A percentile compares a stretch with the other conserved stretches of the same genome.
phyloP scores from a whole-genome alignment of 2,329 filamentous ascomycete genomes.

The Aspergillus unguis region DNA sequence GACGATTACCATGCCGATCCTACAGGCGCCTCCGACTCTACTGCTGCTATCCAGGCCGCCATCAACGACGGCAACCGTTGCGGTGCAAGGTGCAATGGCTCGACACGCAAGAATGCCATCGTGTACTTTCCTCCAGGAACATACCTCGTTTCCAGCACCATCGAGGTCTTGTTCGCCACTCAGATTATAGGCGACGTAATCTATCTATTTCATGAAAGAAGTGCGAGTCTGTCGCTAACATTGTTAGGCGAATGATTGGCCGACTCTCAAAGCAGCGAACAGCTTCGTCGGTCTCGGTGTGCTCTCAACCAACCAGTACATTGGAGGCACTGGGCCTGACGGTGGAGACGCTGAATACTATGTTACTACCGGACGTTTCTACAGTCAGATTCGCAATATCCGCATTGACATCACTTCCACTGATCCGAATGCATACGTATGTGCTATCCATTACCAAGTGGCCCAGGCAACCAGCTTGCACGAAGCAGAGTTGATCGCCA shows the following conservation, averaged over 20 bases:
- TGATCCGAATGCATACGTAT: slow-evolving; percentile 38
- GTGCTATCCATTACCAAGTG: slow-evolving; percentile 71
- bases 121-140: slow-evolving; percentile 47
- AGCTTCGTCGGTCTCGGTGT: slow-evolving; percentile 75
- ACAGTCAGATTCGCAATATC: slow-evolving; percentile 66
- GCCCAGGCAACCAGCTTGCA: slow-evolving; percentile 69
- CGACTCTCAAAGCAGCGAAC: slow-evolving; percentile 47
- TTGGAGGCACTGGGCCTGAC: slow-evolving; percentile 12
- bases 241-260: slow-evolving; percentile 3
- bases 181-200: slow-evolving; percentile 17
- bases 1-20: slow-evolving; percentile 12
- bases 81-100: slow-evolving; percentile 16
- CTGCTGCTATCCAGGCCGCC: slow-evolving; percentile 36
- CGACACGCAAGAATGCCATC: slow-evolving; percentile 19
- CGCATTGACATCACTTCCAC: slow-evolving; percentile 62
- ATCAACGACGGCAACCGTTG: slow-evolving; percentile 33
- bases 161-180: slow-evolving; percentile 17
- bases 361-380: slow-evolving; percentile 54
- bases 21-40: slow-evolving; percentile 12
- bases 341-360: slow-evolving; percentile 56
- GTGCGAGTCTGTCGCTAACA: neutral
- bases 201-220: neutral
- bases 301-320: slow-evolving; percentile 76
- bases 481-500: slow-evolving; percentile 41
- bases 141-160: slow-evolving; percentile 18